Evolutionary conservation across 1,139 yeast genomes (phyloP), one percentile per base, ranked within the genome.

Genomic region (Debaryomycetaceae sp.): DNA sequence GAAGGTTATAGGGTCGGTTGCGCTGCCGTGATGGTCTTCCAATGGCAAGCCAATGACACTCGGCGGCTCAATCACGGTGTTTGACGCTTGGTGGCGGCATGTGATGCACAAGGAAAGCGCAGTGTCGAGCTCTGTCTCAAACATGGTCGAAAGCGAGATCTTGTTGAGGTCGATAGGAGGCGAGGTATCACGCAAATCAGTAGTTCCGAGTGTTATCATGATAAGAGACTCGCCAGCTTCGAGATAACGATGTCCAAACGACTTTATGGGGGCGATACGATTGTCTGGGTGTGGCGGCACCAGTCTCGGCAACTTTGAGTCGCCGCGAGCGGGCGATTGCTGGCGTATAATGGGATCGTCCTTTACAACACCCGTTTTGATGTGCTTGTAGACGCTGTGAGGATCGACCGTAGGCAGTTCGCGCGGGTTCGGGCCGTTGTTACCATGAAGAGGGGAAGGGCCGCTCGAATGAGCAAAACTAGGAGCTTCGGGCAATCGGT

Each of bases 231-330:
- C 86, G 38, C 73, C 72, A 16, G 64, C 59, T 30, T 64, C 63
- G 38, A 87, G 64, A 47, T 74, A 83, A 30, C 80, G 63, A 47
- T 86, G 95, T 27, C 96, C 96, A 56, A 85, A 81, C 2, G 94
- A 80, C 47, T 83, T 86, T 35, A 82, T 67, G 3, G 79, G 77
- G 35, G 63, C 58, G 34, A 55, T 47, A 29, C 49, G 51, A 32
- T 48, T 51, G 32, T 43, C 36, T 7, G 15, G 18, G 7, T 29
- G 8, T 13, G 19, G 19, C 3, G 36, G 36, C 10, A 32, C 27
- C 16, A 27, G 27, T 12, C 30, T 26, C n/a, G 6, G 8, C 20
- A 18, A 18, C 8, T 18, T 7, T 10, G 20, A 18, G 20, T 18
- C 20, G 20, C 20, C 20, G 20, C 8, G 20, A 6, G 20, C 20